phyloP scores from a whole-genome alignment of 1,139 yeast genomes.

The Hyphopichia wangnamkhiaoensis region DNA sequence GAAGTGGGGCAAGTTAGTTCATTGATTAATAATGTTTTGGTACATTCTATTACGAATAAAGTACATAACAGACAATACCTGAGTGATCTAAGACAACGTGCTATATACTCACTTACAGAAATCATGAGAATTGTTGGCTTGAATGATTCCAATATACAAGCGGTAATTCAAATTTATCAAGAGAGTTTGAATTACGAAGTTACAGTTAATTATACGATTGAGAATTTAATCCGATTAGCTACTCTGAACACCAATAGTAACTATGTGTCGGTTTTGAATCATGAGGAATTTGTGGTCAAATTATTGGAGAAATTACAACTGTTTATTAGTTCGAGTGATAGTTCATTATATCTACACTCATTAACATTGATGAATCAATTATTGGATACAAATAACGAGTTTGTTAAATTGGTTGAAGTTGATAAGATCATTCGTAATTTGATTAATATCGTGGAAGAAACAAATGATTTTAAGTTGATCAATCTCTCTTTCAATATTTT shows the following conservation, averaged over 20 bases:
- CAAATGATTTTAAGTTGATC: slow-evolving; percentile 4
- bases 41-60: slow-evolving; percentile 30
- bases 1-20: not conserved
- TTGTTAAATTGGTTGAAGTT: slow-evolving; percentile 9
- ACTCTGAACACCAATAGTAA: slow-evolving; percentile 11
- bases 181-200: slow-evolving; percentile 37
- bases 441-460: slow-evolving; percentile 1
- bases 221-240: slow-evolving; percentile 27
- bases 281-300: slow-evolving; percentile 17
- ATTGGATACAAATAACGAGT: slow-evolving; percentile 7
- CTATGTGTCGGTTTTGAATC: slow-evolving; percentile 11
- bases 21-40: slow-evolving; percentile 6
- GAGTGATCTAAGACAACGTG: slow-evolving; percentile 51
- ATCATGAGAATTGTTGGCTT: slow-evolving; percentile 19
- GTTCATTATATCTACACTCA: slow-evolving; percentile 23
- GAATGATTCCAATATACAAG: slow-evolving; percentile 12
- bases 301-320: slow-evolving; percentile 19
- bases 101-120: slow-evolving; percentile 40
- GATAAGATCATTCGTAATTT: not conserved
- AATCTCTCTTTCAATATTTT: slow-evolving; percentile 9
- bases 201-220: slow-evolving; percentile 33
- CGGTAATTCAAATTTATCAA: slow-evolving; percentile 18
- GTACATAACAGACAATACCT: slow-evolving; percentile 44
- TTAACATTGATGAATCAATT: slow-evolving; percentile 23
- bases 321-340: slow-evolving; percentile 27